Percentiles rank a stretch among this genome's conserved stretches.
Conservation (phyloP, 768 basidiomycete genomes). For the Amanita inopinata region DNA sequence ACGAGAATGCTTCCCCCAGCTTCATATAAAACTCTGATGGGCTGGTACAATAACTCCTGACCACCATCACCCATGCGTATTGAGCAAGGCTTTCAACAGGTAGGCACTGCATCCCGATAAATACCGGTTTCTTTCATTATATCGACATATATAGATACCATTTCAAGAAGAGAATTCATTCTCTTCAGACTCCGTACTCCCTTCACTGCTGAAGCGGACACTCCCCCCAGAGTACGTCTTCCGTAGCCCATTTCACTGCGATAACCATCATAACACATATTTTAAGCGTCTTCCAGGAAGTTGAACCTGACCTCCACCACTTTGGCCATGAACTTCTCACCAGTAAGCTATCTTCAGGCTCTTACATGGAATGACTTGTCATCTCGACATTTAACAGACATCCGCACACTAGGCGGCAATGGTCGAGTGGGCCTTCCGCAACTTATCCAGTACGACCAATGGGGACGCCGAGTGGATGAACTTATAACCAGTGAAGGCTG, state of each 20-base stretch:
- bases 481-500: conserved; percentile 69
- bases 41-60: too few relatives aligned
- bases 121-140: too few relatives aligned
- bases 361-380: background rate
- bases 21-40: too few relatives aligned
- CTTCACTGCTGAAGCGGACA: conserved; percentile 45
- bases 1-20: too few relatives aligned
- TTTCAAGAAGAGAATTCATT: conserved; percentile 54
- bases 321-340: conserved; percentile 48
- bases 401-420: conserved; percentile 41
- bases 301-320: conserved; percentile 51
- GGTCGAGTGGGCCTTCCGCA: conserved; percentile 36
- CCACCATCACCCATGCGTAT: conserved; percentile 35
- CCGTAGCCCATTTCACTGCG: background rate
- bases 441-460: conserved; percentile 65
- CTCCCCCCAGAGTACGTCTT: conserved; percentile 35
- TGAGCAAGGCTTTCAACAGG: conserved; percentile 61
- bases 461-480: conserved; percentile 57
- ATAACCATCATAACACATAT: background rate
- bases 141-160: conserved; percentile 37
- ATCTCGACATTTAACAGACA: conserved; percentile 35
- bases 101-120: too few relatives aligned
- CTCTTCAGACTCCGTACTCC: conserved; percentile 51
- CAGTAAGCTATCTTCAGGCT: conserved; percentile 22
- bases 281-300: conserved; percentile 32